Percentiles rank a stretch among this genome's conserved stretches.
phyloP scores from a whole-genome alignment of 805 yeast genomes.

The Yarrowia sp. region DNA sequence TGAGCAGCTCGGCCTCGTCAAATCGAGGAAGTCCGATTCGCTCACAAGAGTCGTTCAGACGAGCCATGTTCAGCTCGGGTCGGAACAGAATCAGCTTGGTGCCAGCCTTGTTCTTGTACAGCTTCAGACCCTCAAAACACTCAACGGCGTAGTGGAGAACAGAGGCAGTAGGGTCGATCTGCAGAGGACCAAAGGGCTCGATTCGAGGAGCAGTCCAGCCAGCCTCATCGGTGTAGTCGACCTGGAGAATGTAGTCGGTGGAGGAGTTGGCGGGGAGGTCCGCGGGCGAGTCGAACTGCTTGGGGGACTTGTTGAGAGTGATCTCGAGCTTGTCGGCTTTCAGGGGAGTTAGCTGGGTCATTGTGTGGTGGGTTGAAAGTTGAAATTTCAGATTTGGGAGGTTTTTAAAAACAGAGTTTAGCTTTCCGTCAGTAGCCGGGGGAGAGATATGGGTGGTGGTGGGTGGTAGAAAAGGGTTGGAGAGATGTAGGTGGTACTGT shows the following conservation, averaged over 20 bases:
- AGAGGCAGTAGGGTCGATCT: conserved; percentile 81
- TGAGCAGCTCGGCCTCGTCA: conserved; percentile 71
- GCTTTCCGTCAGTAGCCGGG: conserved; percentile 18
- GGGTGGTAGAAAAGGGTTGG: too few species aligned
- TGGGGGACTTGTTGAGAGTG: conserved; percentile 49
- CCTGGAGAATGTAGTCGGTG: conserved; percentile 82
- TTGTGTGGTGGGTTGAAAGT: not conserved
- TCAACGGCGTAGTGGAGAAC: conserved; percentile 96
- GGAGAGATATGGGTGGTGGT: too few species aligned
- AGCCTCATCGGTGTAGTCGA: conserved; percentile 69
- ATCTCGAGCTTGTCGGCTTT: conserved; percentile 56
- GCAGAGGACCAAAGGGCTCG: conserved; percentile 74
- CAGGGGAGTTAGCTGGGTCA: conserved; percentile 42
- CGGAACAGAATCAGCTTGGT: conserved; percentile 81
- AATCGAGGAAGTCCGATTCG: conserved; percentile 88
- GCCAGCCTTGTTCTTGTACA: conserved; percentile 55
- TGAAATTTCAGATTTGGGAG: not conserved
- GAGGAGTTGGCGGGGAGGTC: conserved; percentile 66
- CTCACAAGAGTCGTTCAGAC: conserved; percentile 85
- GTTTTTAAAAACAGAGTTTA: conserved; percentile 5
- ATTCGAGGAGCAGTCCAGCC: conserved; percentile 92
- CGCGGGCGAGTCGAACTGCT: conserved; percentile 57
- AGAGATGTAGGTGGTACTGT: too few species aligned
- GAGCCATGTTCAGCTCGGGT: conserved; percentile 84
- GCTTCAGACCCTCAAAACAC: conserved; percentile 94